Evolutionary conservation across 2,329 filamentous ascomycete genomes (phyloP), one percentile per base, ranked within the genome.

Genomic region (Alternaria consortialis): DNA sequence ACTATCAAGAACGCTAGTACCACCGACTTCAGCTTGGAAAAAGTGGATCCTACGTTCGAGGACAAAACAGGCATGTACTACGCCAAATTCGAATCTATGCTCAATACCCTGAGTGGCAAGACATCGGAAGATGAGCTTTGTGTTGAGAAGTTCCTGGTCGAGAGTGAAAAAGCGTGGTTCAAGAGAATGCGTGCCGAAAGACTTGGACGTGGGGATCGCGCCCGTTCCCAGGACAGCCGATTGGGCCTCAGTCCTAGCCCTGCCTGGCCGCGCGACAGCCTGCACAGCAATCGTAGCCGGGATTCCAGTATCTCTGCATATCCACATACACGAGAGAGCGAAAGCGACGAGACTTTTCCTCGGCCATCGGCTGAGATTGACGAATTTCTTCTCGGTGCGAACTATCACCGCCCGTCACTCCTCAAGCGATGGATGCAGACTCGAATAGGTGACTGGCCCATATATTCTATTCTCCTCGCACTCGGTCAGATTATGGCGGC

Each of bases 81-180:
- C 11, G 15, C 40, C 13, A 43, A 43, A 15, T 43, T 43, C 23
- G 40, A 43, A 15, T 27, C 40, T 23, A 43, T 43, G 40, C 40
- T 43, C 40, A 42, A 42, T 31, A 58, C 17, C 13, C 63, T 90
- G 15, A 84, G 80, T 46, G 86, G 84, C 8, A 81, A 83, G 63
- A 88, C 85, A 61, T 89, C 87, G 0, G 84, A 86, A 61, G 82
- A 79, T 1, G 63, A 85, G 32, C 79, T 90, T 8, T 90, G 88
- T 70, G 89, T 90, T 58, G 88, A 90, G 67, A 83, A 88, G 40
- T 90, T 86, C 72, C 79, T 91, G 12, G 83, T 85, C 62, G 87
- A 87, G 70, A 88, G 86, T 25, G 88, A 91, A 75, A 90, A 89
- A 80, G 83, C 87, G 64, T 91, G 88, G 88, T 90, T 88, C 44